Evolutionary conservation across 768 basidiomycete species (phyloP), one percentile per base, ranked within the genome.

Genomic region (Boletus sp.): DNA sequence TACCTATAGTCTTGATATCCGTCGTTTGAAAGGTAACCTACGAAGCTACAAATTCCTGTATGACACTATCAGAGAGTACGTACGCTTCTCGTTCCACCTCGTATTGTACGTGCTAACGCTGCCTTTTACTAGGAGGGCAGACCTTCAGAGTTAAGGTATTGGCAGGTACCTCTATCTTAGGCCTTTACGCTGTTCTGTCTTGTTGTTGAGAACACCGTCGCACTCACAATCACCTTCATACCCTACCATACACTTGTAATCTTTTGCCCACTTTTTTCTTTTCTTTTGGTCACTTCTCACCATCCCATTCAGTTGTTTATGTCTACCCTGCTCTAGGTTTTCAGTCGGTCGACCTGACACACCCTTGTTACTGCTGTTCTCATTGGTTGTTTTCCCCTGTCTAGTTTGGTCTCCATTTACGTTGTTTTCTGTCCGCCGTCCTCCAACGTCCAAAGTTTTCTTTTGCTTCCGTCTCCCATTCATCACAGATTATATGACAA

Each of bases 11-110:
- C 79, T 98, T 65, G 95, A 98, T 74, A 88, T 98, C 69, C 84
- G 95, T 66, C 77, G 97, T 62, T 70, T 98, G 67, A 94, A 96
- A 73, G 97, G 97, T 30, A 91, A 92, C 69, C 77, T 96, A 70
- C 83, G 91, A 75, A 92, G 91, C 73, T 98, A 93, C 76, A 92
- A 93, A 75, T 94, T 90, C 73, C 76, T 94, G 73, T 93, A 94
- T 70, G 92, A 94, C 77, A 86, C 83, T 57, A 77, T 94, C 70
- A 82, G 91, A 83, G 83, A 89, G 92, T 94, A 71, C 66, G 92
- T 84, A 24, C 9, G 18, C 40, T 53, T 62, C 54, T 55, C 46
- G 14, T 32, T 68, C n/a, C 15, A 40, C 24, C 14, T 60, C 33
- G 3, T 62, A 41, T 44, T 50, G 29, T 59, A 51, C 37, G 2